Evolutionary conservation across 768 basidiomycete genomes (phyloP), one percentile per base, ranked within the genome.

Genomic region (Tylopilus subfusipes): DNA sequence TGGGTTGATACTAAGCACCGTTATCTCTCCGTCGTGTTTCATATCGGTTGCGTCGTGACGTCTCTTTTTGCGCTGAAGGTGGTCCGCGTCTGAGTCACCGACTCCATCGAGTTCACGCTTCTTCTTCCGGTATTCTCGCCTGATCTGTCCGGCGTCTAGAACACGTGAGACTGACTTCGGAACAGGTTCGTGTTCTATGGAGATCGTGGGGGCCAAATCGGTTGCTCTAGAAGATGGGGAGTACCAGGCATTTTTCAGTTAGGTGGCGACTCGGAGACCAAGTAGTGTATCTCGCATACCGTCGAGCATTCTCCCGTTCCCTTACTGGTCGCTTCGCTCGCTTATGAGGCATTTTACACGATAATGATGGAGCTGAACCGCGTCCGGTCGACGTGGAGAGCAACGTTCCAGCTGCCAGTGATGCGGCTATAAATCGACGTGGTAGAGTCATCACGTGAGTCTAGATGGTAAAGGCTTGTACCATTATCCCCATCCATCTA

Each of bases 111-210:
- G 43, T 42, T 62, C 57, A 31, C 77, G 74, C 63, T 78, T 81
- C 67, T 77, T 83, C 49, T 69, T 65, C 21, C 74, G 78, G 66
- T 72, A 86, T 45, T 82, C 79, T 27, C 80, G 76, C 42, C 85
- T 76, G 42, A 88, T 76, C 54, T 75, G 70, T 21, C 72, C 73
- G 2, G 88, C 85, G 60, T 90, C 82, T 36, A 91, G 68, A 19
- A 90, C 77, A 14, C 89, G 81, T 33, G 78, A 68, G 16, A 78
- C 78, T 11, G 84, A 80, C 71, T 90, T 92, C 10, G 90, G 89
- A 19, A 91, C 76, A 5, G 76, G 72, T 61, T 92, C 90, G 43
- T 76, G 72, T 62, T 82, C 65, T 7, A 73, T 68, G 21, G 71
- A 62, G 58, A 72, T 73, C 55, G 59, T 65, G 18, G 83, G 85